phyloP scores from a whole-genome alignment of 441 rosid genomes.

The Sinapis alba region DNA sequence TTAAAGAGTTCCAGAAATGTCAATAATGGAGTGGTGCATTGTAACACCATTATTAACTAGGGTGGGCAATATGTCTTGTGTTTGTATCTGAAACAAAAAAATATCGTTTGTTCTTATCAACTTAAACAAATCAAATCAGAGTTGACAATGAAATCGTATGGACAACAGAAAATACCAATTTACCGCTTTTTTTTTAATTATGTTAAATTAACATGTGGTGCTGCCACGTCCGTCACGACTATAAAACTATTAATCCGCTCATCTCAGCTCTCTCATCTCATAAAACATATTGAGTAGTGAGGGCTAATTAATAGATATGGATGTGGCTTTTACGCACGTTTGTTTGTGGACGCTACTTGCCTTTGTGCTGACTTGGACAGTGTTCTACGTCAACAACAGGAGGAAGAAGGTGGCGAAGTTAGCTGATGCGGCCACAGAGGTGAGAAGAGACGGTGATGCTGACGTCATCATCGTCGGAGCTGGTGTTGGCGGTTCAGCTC shows the following conservation, averaged over 20 bases:
- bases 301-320: conserved; percentile 1
- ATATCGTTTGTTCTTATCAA: neutral
- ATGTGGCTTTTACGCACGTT: neutral
- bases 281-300: neutral
- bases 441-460: conserved; percentile 23
- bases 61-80: neutral
- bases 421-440: neutral
- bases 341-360: conserved; percentile 10
- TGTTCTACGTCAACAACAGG: conserved; percentile 3
- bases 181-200: neutral
- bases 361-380: conserved; percentile 22
- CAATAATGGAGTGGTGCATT: neutral
- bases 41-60: neutral
- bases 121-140: neutral
- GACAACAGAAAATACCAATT: neutral
- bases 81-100: neutral
- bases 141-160: neutral
- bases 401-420: neutral
- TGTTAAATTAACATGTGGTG: neutral
- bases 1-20: neutral
- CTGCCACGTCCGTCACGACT: neutral
- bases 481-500: conserved; percentile 82
- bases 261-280: neutral
- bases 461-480: conserved; percentile 76
- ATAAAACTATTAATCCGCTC: neutral